Conservation (phyloP, 768 basidiomycete genomes). For the Cyclocybe cylindracea region DNA sequence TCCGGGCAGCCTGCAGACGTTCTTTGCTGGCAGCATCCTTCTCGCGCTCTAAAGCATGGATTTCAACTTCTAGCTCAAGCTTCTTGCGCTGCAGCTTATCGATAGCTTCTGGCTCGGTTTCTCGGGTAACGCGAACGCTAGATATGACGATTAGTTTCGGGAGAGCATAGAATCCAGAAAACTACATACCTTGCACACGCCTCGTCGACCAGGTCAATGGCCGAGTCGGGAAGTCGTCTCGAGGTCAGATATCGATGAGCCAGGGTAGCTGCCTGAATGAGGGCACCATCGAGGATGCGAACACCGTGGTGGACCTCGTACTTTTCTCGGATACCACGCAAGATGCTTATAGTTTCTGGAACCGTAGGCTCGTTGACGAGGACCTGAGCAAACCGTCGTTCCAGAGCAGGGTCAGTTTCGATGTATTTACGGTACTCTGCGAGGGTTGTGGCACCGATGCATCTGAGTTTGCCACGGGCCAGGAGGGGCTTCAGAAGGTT, state of each 20-base stretch:
- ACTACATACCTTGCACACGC: constrained; percentile 76
- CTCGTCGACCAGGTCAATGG: constrained; percentile 92
- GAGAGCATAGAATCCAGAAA: neutral
- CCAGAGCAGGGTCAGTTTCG: constrained; percentile 89
- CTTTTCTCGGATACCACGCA: constrained; percentile 92
- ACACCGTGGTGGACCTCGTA: constrained; percentile 94
- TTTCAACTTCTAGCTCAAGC: constrained; percentile 91
- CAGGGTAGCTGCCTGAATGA: constrained; percentile 87
- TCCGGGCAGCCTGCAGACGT: constrained; percentile 70
- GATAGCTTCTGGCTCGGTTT: constrained; percentile 92
- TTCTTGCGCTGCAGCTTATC: constrained; percentile 88
- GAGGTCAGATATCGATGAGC: constrained; percentile 92
- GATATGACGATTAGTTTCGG: constrained; percentile 1
- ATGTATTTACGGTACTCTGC: constrained; percentile 93
- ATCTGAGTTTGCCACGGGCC: constrained; percentile 74
- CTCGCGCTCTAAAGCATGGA: constrained; percentile 92
- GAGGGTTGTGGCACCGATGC: constrained; percentile 91
- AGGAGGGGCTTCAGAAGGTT: constrained; percentile 92
- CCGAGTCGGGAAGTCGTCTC: constrained; percentile 77
- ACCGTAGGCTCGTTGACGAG: constrained; percentile 90
- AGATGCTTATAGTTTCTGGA: constrained; percentile 87
- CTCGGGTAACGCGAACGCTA: constrained; percentile 87
- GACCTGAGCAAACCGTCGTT: constrained; percentile 92
- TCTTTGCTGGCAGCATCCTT: constrained; percentile 90
- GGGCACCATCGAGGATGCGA: constrained; percentile 81